These are phyloP conservation scores for Aphanomyces astaci DNA, from an alignment of 352 stramenopile genomes.

Conservation along the genomic window DNA sequence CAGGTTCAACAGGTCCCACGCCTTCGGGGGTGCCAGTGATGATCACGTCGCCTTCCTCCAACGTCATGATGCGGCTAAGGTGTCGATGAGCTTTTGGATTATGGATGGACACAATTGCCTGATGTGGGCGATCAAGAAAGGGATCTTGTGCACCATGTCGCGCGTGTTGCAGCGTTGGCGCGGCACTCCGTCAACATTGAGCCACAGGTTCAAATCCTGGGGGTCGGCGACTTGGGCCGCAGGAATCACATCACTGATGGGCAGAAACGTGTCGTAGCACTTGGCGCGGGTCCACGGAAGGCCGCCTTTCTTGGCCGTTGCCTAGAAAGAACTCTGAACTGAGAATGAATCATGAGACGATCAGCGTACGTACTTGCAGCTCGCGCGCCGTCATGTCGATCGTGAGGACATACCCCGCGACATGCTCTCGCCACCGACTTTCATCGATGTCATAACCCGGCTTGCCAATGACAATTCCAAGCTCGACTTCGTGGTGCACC, in stretches of 20 bases:
- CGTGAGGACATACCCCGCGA: conserved; percentile 60
- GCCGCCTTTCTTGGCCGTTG: conserved; percentile 65
- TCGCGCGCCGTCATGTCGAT: conserved; percentile 80
- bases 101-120: no score
- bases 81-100: no score
- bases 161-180: conserved; percentile 62
- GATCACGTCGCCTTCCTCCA: conserved; percentile 77
- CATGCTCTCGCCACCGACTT: conserved; percentile 53
- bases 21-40: conserved; percentile 78
- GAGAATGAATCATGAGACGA: no score
- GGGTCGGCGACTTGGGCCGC: conserved; percentile 51
- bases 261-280: conserved; percentile 72
- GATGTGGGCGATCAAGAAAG: conserved; percentile 65
- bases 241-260: conserved; percentile 72
- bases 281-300: conserved; percentile 72
- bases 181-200: conserved; percentile 68
- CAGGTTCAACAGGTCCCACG: conserved; percentile 50
- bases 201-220: conserved; percentile 66
- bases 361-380: conserved; percentile 37
- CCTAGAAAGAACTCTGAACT: no score
- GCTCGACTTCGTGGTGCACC: conserved; percentile 80
- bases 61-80: conserved; percentile 70
- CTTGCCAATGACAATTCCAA: conserved; percentile 71
- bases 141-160: conserved; percentile 76
- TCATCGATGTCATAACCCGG: conserved; percentile 51